Base-by-base conservation (phyloP, 2,329 filamentous ascomycete species). In the Aspergillus tanneri region DNA sequence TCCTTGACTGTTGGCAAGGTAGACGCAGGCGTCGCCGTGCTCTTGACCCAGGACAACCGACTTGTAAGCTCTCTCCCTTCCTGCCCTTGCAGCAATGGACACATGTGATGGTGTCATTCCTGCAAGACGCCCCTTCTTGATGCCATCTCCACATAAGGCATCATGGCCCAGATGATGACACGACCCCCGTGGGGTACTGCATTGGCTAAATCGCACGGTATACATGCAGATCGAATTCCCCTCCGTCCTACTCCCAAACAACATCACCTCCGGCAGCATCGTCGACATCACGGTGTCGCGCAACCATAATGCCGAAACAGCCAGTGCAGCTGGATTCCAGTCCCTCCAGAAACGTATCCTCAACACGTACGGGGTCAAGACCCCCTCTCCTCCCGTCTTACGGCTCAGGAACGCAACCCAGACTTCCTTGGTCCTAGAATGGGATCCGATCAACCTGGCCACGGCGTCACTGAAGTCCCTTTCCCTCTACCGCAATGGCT, bases 1-100 rank as follows among this genome's bases (percentile, higher is more conserved):
- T 97, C 93, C 59, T 81, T 99, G 68, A 97, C 92, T 42, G 93
- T 99, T 73, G 93, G 93, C 78, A 99, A 99, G 78, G 93, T 99
- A 74, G 93, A 99, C 74, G 93, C 93, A 64, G 93, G 93, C 73
- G 92, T 99, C 68, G 95, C 93, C 41, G 93, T 99, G 54, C 85
- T 99, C 46, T 77, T 99, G 66, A 99, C 93, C 39, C 88, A 95
- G 68, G 93, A 99, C 73, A 97, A 97, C 74, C 86, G 93, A 68
- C 81, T 99, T 63, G 92, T 96, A 83, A 65, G 85, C 72, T 52
- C 37, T 37, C 51, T 51, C 57, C 43, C 54, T 48, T 18, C 28
- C 19, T 44, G 1, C 8, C 5, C 19, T 23, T 36, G 25, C 41
- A 49, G 30, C 21, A 25, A 38, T 47, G 30, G 25, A 47, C 35